Base-by-base conservation (phyloP, 2,329 filamentous ascomycete species). In the Geoglossum cookeanum region DNA sequence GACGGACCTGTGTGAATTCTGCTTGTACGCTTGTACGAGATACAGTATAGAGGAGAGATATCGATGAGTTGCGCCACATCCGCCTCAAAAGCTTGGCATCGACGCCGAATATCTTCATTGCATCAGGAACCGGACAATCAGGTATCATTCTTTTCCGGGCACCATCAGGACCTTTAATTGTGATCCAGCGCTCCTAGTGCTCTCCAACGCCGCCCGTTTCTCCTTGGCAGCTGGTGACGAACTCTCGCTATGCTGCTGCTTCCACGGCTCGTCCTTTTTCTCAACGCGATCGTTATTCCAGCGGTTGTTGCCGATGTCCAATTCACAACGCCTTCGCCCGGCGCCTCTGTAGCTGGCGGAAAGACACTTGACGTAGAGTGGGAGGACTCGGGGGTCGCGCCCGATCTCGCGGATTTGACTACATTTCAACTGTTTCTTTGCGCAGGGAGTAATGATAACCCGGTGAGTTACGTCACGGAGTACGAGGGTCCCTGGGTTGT, bases 401-500 rank as follows among this genome's bases (percentile, higher is more conserved):
- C 79, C 1, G 64, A 68, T 2, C 65, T 81, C 39, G 64, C 73
- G 6, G 71, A 77, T 58, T 69, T 82, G 47, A 66, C 69, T 1
- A 71, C 72, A 17, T 85, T 80, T 66, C 70, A 77, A 59, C 67
- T 85, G 53, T 77, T 76, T 61, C 69, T 85, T 27, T 79, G 78
- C 63, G 76, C 78, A 5, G 81, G 81, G 57, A 78, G 80, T 51
- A 78, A 82, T 64, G 68, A 70, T 1, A 69, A 44, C 56, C 49
- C 56, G 30, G 49, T 22, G 35, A 11, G 52, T 32, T 58, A 30
- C 27, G 32, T 51, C 6, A 35, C 29, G 11, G 17, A 27, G 44
- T 53, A 13, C 4, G 33, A 42, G 15, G 17, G 6, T 22, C 30
- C 17, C 8, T 7, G 13, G n/a, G n/a, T n/a, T 7, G 48, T 32